Percentiles rank a stretch among this genome's conserved stretches.
Evolutionary conservation across 1,284 basidiomycete species (phyloP).

Genomic region (Ganoderma lingzhi): DNA sequence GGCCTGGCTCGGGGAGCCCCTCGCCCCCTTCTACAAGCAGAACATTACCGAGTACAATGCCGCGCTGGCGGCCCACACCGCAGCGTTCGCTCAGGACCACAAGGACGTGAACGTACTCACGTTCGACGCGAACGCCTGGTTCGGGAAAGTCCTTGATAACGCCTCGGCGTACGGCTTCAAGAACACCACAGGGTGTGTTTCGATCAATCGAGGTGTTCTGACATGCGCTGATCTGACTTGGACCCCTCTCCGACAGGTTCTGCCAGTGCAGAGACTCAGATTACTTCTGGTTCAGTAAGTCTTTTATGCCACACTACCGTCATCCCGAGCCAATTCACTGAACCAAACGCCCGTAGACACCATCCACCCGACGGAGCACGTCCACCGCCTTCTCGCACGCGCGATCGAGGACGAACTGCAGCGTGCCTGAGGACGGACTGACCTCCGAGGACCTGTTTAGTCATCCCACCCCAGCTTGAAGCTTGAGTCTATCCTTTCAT

Average conservation of each 20-base stretch:
- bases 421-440: constrained; percentile 24
- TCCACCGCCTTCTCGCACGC: constrained; percentile 54
- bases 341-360: constrained; percentile 42
- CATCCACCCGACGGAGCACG: constrained; percentile 58
- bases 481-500: background rate
- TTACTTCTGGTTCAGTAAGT: constrained; percentile 64
- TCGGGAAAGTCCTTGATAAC: constrained; percentile 54
- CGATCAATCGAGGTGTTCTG: constrained; percentile 7
- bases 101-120: constrained; percentile 50
- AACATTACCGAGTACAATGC: constrained; percentile 54
- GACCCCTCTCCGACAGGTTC: constrained; percentile 45
- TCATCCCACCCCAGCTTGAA: background rate
- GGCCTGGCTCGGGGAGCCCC: constrained; percentile 38
- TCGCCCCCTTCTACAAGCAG: constrained; percentile 45
- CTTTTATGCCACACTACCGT: background rate
- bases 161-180: constrained; percentile 53
- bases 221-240: background rate
- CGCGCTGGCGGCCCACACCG: constrained; percentile 46
- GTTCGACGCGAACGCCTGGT: constrained; percentile 61
- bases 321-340: background rate
- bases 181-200: constrained; percentile 56
- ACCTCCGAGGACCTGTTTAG: background rate
- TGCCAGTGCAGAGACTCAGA: constrained; percentile 55
- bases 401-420: constrained; percentile 51
- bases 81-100: constrained; percentile 47